Evolutionary conservation across 169 alveolate genomes (phyloP).

Genomic region (Hepatocystis sp.): DNA sequence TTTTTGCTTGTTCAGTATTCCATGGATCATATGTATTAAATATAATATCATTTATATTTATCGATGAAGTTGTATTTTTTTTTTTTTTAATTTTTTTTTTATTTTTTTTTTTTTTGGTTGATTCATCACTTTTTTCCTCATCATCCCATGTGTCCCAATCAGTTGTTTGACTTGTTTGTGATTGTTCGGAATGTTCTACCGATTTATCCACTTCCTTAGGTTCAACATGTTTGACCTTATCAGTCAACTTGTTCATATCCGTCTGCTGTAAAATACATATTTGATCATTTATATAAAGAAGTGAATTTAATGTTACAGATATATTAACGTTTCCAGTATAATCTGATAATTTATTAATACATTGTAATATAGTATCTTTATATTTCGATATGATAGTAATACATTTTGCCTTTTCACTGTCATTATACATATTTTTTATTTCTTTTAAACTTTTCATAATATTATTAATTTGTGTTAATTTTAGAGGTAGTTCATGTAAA

Average conservation of each 20-base stretch:
- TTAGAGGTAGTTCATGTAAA: conserved; percentile 50
- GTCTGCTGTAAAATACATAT: conserved; percentile 33
- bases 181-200: no score
- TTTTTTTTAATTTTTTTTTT: conserved; percentile 50
- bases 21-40: conserved; percentile 76
- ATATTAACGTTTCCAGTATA: conserved; percentile 61
- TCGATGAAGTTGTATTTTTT: conserved; percentile 7
- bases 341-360: conserved; percentile 62
- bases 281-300: conserved; percentile 68
- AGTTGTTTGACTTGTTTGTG: no score
- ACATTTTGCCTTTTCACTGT: conserved; percentile 54
- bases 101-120: conserved; percentile 14
- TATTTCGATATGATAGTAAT: conserved; percentile 26
- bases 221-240: not conserved
- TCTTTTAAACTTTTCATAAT: conserved; percentile 56
- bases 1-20: conserved; percentile 40
- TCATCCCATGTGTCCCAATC: no score
- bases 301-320: conserved; percentile 54
- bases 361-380: conserved; percentile 24
- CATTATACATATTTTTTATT: conserved; percentile 42
- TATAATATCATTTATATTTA: conserved; percentile 51
- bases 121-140: not conserved
- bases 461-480: conserved; percentile 58
- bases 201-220: not conserved
- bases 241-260: conserved; percentile 2